Evolutionary conservation across 441 rosid genomes (phyloP).

Genomic region (Eutrema salsugineum): DNA sequence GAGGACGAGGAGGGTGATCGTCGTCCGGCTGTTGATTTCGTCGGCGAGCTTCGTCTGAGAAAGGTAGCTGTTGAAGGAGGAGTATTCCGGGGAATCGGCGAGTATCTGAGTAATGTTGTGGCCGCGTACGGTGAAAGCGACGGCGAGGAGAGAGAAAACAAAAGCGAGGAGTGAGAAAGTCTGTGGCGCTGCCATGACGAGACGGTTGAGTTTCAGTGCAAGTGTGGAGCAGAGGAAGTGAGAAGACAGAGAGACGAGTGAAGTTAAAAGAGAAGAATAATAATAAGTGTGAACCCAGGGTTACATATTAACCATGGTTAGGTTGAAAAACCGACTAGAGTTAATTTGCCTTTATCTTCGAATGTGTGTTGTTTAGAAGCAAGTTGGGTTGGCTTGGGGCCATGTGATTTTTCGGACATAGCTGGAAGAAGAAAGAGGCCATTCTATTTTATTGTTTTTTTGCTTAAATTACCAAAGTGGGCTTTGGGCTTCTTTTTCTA

Average conservation of each 20-base stretch:
- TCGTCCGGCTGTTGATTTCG: conserved; percentile 79
- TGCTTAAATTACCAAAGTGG: conserved; percentile 16
- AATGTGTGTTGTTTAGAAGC: conserved; percentile 24
- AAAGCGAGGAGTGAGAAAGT: conserved; percentile 25
- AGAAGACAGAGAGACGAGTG: background rate
- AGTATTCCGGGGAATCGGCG: conserved; percentile 57
- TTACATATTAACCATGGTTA: conserved; percentile 11
- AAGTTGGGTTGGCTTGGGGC: conserved; percentile 30
- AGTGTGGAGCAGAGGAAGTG: conserved; percentile 22
- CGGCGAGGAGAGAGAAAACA: conserved; percentile 32
- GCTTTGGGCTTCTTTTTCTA: conserved; percentile 15
- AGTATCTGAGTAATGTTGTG: conserved; percentile 81
- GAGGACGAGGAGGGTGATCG: conserved; percentile 71
- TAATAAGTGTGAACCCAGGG: background rate
- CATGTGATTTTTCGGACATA: conserved; percentile 38
- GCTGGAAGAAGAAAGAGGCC: conserved; percentile 36
- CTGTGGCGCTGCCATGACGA: conserved; percentile 28
- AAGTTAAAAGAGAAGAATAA: conserved; percentile 10
- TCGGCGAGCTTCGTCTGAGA: conserved; percentile 81
- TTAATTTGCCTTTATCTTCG: background rate
- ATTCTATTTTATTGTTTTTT: conserved; percentile 18
- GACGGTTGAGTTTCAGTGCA: conserved; percentile 8
- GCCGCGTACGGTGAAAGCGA: conserved; percentile 29
- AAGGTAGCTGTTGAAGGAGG: conserved; percentile 67
- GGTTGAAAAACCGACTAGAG: conserved; percentile 22